These are phyloP conservation scores for Pistacia vera DNA, from an alignment of 345 rosid species.

Conservation along the genomic window DNA sequence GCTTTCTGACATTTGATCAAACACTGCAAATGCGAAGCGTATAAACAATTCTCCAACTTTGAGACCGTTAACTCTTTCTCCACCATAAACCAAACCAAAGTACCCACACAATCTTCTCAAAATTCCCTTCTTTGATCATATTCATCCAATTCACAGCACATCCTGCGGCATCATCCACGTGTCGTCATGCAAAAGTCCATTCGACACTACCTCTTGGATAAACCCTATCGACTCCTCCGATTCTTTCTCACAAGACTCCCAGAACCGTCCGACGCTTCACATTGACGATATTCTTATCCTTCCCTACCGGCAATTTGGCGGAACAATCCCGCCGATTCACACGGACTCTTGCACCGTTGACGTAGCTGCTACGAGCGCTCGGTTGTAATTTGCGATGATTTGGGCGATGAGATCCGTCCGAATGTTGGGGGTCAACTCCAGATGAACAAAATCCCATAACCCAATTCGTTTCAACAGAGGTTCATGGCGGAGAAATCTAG, in stretches of 20 bases:
- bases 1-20: constrained; percentile 60
- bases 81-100: constrained; percentile 83
- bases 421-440: constrained; percentile 58
- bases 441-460: constrained; percentile 80
- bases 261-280: constrained; percentile 24
- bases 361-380: constrained; percentile 51
- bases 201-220: constrained; percentile 57
- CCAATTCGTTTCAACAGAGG: constrained; percentile 61
- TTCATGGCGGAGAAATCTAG: constrained; percentile 69
- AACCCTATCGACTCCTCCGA: constrained; percentile 52
- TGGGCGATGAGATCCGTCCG: constrained; percentile 62
- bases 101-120: constrained; percentile 78
- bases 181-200: constrained; percentile 76
- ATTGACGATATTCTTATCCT: constrained; percentile 37
- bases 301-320: constrained; percentile 62
- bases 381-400: constrained; percentile 58
- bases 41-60: constrained; percentile 60
- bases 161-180: constrained; percentile 76
- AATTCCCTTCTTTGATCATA: constrained; percentile 53
- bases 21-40: constrained; percentile 85
- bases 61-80: constrained; percentile 66
- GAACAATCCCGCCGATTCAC: constrained; percentile 79
- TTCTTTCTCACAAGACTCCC: constrained; percentile 31
- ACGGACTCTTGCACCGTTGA: constrained; percentile 52
- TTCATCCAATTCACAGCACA: constrained; percentile 42